phyloP scores from a whole-genome alignment of 108 stramenopile genomes.

The Nitzschia sp. region DNA sequence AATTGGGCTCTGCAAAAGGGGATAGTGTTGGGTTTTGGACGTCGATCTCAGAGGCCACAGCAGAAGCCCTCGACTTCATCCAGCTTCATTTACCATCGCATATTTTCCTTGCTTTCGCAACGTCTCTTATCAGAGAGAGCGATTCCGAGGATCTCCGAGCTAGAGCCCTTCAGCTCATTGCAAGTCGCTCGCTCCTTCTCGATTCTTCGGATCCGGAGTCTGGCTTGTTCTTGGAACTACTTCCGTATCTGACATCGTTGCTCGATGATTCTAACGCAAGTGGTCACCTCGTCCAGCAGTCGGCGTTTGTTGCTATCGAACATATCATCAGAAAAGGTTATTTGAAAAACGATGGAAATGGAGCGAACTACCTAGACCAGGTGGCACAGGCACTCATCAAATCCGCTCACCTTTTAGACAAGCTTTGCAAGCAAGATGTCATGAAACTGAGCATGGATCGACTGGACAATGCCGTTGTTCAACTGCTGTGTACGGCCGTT shows the following conservation, averaged over 20 bases:
- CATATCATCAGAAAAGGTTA: slow-evolving; percentile 35
- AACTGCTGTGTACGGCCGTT: slow-evolving; percentile 45
- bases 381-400: slow-evolving; percentile 14
- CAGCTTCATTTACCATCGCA: slow-evolving; percentile 71
- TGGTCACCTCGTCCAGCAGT: slow-evolving; percentile 57
- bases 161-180: slow-evolving; percentile 63
- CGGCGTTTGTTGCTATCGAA: slow-evolving; percentile 74
- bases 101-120: slow-evolving; percentile 79
- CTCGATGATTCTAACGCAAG: slow-evolving; percentile 21
- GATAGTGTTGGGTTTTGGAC: slow-evolving; percentile 43
- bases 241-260: slow-evolving; percentile 58
- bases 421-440: background rate
- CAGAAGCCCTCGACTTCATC: slow-evolving; percentile 51
- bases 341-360: background rate
- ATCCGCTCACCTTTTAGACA: slow-evolving; percentile 11
- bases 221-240: slow-evolving; percentile 70
- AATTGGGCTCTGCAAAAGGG: slow-evolving; percentile 21
- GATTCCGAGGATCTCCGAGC: slow-evolving; percentile 59
- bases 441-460: background rate
- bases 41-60: slow-evolving; percentile 43
- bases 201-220: slow-evolving; percentile 58
- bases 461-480: background rate
- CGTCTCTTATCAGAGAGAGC: slow-evolving; percentile 61
- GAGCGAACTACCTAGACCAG: slow-evolving; percentile 9
- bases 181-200: slow-evolving; percentile 60